Evolutionary conservation across 169 alveolate genomes (phyloP).

Genomic region (Toxoplasma gondii): DNA sequence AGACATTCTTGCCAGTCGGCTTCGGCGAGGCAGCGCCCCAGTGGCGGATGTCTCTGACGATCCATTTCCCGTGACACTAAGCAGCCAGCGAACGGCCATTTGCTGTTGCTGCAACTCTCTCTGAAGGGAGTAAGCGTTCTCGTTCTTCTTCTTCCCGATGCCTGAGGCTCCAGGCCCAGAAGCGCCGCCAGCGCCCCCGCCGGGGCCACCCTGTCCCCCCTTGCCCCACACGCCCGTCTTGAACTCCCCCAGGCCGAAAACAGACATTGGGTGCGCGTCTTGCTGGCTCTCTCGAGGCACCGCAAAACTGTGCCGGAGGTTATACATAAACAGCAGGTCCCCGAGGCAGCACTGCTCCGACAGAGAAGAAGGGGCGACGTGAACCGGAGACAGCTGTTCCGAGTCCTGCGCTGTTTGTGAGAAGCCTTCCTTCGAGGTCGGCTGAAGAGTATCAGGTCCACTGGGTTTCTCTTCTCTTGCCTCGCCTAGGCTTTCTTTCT

Average conservation of each 20-base stretch:
- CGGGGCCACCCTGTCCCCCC: slow-evolving; percentile 23
- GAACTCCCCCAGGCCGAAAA: slow-evolving; percentile 60
- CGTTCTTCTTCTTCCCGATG: neutral
- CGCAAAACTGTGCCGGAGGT: slow-evolving; percentile 47
- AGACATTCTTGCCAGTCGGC: neutral
- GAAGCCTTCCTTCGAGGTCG: too few species aligned
- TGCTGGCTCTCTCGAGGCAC: slow-evolving; percentile 46
- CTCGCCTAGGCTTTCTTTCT: too few species aligned
- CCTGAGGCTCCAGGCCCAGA: neutral
- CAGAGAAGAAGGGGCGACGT: neutral
- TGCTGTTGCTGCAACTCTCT: slow-evolving; percentile 43
- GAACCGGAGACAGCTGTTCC: neutral
- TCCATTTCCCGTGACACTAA: neutral
- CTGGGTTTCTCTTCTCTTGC: too few species aligned
- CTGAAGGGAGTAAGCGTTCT: neutral
- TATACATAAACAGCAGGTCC: slow-evolving; percentile 45
- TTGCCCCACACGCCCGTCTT: slow-evolving; percentile 65
- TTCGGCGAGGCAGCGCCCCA: neutral
- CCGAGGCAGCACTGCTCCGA: slow-evolving; percentile 58
- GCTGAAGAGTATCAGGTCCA: too few species aligned
- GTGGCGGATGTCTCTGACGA: neutral
- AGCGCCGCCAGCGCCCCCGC: neutral
- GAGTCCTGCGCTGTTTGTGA: too few species aligned
- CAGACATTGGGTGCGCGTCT: slow-evolving; percentile 51
- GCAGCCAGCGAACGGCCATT: slow-evolving; percentile 14